Conservation (phyloP, 345 rosid species). For the Abelmoschus esculentus region DNA sequence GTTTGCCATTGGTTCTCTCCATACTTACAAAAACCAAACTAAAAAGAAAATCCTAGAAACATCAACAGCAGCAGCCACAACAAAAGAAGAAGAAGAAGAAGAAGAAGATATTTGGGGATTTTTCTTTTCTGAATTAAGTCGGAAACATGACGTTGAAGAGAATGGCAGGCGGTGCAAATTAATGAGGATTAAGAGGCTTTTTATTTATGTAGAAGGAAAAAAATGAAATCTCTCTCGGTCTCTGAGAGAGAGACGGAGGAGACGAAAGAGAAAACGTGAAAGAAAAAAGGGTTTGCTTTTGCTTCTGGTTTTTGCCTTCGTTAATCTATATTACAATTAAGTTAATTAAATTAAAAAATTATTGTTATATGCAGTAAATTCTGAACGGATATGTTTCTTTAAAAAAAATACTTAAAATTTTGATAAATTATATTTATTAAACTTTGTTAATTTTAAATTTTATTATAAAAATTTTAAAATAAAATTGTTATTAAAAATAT, state of each 20-base stretch:
- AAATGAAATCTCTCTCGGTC: conserved; percentile 13
- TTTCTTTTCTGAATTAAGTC: not conserved
- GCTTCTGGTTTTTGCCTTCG: not conserved
- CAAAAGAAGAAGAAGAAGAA: not conserved
- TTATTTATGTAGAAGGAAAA: not conserved
- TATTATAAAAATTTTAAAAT: too few species aligned
- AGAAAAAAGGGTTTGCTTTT: not conserved
- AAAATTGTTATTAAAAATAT: too few species aligned
- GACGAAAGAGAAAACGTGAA: not conserved
- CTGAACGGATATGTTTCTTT: too few species aligned
- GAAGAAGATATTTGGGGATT: not conserved
- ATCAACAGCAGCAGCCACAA: not conserved
- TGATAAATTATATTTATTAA: too few species aligned
- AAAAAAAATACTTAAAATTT: too few species aligned
- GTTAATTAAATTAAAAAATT: too few species aligned
- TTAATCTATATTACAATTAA: not conserved
- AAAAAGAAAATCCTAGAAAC: conserved; percentile 16
- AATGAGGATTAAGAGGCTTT: conserved; percentile 13
- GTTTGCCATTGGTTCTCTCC: conserved; percentile 59
- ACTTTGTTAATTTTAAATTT: too few species aligned
- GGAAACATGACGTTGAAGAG: not conserved
- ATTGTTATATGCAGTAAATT: too few species aligned
- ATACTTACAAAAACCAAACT: conserved; percentile 27
- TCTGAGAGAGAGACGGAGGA: not conserved
- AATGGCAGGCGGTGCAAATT: not conserved